Evolutionary conservation across 805 yeast genomes (phyloP), one percentile per base, ranked within the genome.

Genomic region (Yamadazyma laniorum): DNA sequence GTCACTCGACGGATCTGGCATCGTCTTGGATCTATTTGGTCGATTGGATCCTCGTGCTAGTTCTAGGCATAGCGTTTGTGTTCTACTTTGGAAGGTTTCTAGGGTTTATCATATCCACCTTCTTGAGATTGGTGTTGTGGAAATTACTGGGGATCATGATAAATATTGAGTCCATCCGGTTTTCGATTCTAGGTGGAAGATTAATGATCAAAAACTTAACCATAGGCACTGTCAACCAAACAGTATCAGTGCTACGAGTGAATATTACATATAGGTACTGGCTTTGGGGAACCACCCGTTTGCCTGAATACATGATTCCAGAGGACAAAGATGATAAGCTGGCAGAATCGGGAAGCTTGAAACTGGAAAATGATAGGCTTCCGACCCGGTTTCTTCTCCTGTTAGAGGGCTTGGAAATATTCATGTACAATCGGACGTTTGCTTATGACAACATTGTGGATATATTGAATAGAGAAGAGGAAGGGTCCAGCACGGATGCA

Each of bases 201-300:
- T 39, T 91, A 6, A 78, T 85, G 53, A 79, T 89, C 53, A 84
- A 82, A 48, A 87, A 89, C 56, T 55, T 90, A 14, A 76, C 85
- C 3, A 68, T 86, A 9, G 76, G 85, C 5, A 84, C 88, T n/a
- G 70, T 78, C 34, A 83, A 90, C 60, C 79, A 79, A 44, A 79
- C 95, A 2, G 53, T 87, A 1, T 75, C 87, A 7, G 70, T 85
- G 1, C 72, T 85, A 18, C 80, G 82, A 43, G 84, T 91, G 1
- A 77, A 79, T 49, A 54, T 91, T 18, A 85, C 95, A 0, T 93
- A 98, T 98, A 62, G 95, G 43, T 91, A 88, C 58, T 93, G 98
- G 98, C 65, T 66, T 13, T 47, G 87, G 35, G 62, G 67, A 3
- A 48, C 61, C 22, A 66, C 73, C 9, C 56, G 79, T 37, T 47